A percentile compares a stretch with the other conserved stretches of the same genome.
Evolutionary conservation across 2,329 filamentous ascomycete species (phyloP).

Genomic region (Colletotrichum sp.): DNA sequence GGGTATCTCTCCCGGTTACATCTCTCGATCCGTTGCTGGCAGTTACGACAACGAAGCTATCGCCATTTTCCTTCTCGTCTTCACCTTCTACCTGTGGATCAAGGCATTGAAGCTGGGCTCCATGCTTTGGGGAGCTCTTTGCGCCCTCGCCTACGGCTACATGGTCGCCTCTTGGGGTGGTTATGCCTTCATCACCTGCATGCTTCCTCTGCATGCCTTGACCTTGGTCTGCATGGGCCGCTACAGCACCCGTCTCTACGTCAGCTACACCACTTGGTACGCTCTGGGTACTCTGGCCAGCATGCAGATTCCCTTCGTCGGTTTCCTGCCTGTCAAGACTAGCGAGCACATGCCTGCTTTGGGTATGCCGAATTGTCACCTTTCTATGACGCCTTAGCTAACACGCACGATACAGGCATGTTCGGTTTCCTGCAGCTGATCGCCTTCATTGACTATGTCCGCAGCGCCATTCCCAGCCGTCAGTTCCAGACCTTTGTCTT

Average conservation of each 20-base stretch:
- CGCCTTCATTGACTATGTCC: slow-evolving; percentile 89
- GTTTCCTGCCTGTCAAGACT: slow-evolving; percentile 93
- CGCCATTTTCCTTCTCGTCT: slow-evolving; percentile 97
- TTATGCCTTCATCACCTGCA: slow-evolving; percentile 98
- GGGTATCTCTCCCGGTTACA: slow-evolving; percentile 97
- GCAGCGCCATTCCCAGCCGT: slow-evolving; percentile 84
- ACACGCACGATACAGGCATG: slow-evolving; percentile 64
- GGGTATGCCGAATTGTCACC: slow-evolving; percentile 57
- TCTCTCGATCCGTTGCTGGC: slow-evolving; percentile 95
- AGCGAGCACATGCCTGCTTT: slow-evolving; percentile 98
- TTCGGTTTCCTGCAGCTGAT: slow-evolving; percentile 96
- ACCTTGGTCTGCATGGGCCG: slow-evolving; percentile 96
- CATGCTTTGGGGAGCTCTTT: slow-evolving; percentile 93
- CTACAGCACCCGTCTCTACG: slow-evolving; percentile 92
- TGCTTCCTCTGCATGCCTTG: slow-evolving; percentile 92
- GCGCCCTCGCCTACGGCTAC: slow-evolving; percentile 97
- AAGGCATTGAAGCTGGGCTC: slow-evolving; percentile 97
- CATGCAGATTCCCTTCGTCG: slow-evolving; percentile 99
- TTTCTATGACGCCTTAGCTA: slow-evolving; percentile 6
- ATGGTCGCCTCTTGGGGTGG: slow-evolving; percentile 99
- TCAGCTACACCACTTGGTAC: slow-evolving; percentile 98
- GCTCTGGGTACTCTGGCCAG: slow-evolving; percentile 93
- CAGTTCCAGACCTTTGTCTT: slow-evolving; percentile 93
- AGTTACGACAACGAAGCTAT: slow-evolving; percentile 99
- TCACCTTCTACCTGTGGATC: slow-evolving; percentile 99